phyloP scores from a whole-genome alignment of 768 basidiomycete genomes.

The Paxillus involutus region DNA sequence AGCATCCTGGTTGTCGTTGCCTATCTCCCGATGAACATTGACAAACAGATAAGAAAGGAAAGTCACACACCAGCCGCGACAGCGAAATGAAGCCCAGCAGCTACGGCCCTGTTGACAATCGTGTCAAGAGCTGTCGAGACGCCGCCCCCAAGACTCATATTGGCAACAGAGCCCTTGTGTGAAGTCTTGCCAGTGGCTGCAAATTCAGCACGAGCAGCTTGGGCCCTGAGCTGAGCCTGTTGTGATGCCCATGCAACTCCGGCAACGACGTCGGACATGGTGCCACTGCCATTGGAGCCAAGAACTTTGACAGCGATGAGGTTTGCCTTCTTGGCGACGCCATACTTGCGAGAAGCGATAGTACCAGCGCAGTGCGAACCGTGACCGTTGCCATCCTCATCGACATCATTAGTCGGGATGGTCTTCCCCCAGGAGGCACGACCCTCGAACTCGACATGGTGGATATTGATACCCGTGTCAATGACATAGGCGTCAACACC shows the following conservation, averaged over 20 bases:
- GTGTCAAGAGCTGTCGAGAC: slow-evolving; percentile 84
- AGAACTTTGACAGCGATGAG: slow-evolving; percentile 91
- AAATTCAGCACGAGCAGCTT: slow-evolving; percentile 63
- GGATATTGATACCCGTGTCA: slow-evolving; percentile 87
- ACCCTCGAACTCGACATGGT: slow-evolving; percentile 85
- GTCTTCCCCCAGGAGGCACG: slow-evolving; percentile 95
- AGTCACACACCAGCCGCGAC: slow-evolving; percentile 84
- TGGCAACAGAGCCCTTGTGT: slow-evolving; percentile 94
- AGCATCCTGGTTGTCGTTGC: slow-evolving; percentile 84
- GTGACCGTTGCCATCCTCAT: slow-evolving; percentile 94
- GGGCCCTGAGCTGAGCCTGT: slow-evolving; percentile 51
- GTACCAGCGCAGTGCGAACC: slow-evolving; percentile 96
- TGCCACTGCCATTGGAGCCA: slow-evolving; percentile 91
- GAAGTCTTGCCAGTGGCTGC: slow-evolving; percentile 71
- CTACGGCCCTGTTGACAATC: slow-evolving; percentile 84
- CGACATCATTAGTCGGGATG: slow-evolving; percentile 77
- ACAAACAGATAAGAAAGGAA: not conserved
- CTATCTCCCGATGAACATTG: slow-evolving; percentile 30
- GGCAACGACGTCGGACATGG: slow-evolving; percentile 90
- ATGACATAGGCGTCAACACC: slow-evolving; percentile 92
- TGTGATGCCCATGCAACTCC: slow-evolving; percentile 83
- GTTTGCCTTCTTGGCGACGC: slow-evolving; percentile 93
- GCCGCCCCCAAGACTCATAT: slow-evolving; percentile 97
- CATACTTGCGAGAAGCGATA: slow-evolving; percentile 90
- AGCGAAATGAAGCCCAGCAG: slow-evolving; percentile 87